A percentile compares a stretch with the other conserved stretches of the same genome.
Conservation (phyloP, 441 rosid genomes). For the Eutrema salsugineum region DNA sequence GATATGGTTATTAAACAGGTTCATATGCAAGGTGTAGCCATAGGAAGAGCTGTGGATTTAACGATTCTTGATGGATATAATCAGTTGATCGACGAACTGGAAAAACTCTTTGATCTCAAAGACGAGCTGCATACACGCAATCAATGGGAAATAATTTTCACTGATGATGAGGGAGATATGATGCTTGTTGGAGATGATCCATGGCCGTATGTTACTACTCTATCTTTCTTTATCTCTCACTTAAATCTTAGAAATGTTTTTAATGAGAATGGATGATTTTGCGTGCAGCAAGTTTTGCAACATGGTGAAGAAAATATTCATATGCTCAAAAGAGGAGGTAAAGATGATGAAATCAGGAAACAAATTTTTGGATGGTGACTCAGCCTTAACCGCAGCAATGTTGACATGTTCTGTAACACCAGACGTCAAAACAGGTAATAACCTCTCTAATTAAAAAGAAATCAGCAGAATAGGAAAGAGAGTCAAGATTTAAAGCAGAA, state of each 20-base stretch:
- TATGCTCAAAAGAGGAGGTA: slow-evolving; percentile 43
- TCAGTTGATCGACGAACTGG: slow-evolving; percentile 41
- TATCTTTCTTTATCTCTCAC: neutral
- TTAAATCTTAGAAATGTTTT: neutral
- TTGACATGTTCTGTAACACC: no score
- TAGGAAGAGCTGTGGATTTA: slow-evolving; percentile 46
- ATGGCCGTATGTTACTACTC: slow-evolving; percentile 39
- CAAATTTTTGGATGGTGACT: neutral
- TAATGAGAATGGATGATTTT: neutral
- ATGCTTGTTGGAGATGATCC: slow-evolving; percentile 52
- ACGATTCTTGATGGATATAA: slow-evolving; percentile 37
- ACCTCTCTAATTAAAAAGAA: no score
- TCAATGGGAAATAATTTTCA: slow-evolving; percentile 47
- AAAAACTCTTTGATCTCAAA: slow-evolving; percentile 43
- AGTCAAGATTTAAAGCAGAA: no score
- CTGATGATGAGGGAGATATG: slow-evolving; percentile 49
- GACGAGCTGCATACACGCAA: slow-evolving; percentile 34
- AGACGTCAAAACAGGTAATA: no score
- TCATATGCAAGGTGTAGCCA: slow-evolving; percentile 49
- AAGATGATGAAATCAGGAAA: slow-evolving; percentile 31
- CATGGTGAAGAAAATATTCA: slow-evolving; percentile 46
- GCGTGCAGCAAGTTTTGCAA: slow-evolving; percentile 42
- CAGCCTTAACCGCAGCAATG: neutral
- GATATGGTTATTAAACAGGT: slow-evolving; percentile 27
- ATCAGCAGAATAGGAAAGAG: no score